A percentile compares a stretch with the other conserved stretches of the same genome.
These are phyloP conservation scores for Salix koriyanagi DNA, from an alignment of 345 rosid genomes.

Conservation along the genomic window DNA sequence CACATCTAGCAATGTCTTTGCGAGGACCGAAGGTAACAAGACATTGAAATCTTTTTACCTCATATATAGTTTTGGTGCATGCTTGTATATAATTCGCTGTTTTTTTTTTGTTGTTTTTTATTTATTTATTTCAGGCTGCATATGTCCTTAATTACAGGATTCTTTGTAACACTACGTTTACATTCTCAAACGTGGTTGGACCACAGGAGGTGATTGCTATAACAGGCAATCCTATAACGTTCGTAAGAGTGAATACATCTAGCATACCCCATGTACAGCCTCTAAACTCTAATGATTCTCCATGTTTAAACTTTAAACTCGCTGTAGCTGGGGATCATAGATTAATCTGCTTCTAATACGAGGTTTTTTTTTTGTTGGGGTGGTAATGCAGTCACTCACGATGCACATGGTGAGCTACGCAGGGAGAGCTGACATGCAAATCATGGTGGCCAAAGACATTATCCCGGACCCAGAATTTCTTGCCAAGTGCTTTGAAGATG, in stretches of 20 bases:
- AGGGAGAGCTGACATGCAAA: constrained; percentile 53
- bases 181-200: constrained; percentile 52
- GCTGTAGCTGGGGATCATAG: background rate
- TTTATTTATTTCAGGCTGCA: constrained; percentile 31
- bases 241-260: constrained; percentile 33
- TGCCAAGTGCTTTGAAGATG: constrained; percentile 54
- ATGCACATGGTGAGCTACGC: constrained; percentile 77
- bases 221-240: constrained; percentile 41
- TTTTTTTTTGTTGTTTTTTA: background rate
- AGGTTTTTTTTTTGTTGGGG: background rate
- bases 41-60: background rate
- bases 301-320: background rate
- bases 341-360: background rate
- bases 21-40: constrained; percentile 42
- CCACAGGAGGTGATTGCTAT: constrained; percentile 45
- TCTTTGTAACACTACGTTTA: constrained; percentile 47
- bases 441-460: constrained; percentile 58
- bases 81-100: background rate
- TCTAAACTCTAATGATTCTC: background rate
- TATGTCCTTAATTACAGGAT: constrained; percentile 43
- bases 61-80: background rate
- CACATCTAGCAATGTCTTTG: constrained; percentile 33
- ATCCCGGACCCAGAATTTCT: constrained; percentile 61
- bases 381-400: constrained; percentile 37
- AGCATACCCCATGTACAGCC: constrained; percentile 47